phyloP scores from a whole-genome alignment of 768 basidiomycete genomes.

The Boletus pseudo-olivaceus region DNA sequence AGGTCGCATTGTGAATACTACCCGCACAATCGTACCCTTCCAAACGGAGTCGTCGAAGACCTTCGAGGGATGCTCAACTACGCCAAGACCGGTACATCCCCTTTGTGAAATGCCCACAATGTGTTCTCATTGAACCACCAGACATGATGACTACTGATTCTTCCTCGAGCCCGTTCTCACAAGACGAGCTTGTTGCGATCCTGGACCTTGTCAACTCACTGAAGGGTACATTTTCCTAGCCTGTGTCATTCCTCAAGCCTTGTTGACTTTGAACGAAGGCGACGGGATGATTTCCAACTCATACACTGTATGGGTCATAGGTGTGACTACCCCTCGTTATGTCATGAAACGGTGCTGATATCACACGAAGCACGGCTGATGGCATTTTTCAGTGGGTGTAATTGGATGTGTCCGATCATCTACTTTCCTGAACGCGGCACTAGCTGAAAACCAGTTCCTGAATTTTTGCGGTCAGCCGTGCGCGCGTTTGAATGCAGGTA shows the following conservation, averaged over 20 bases:
- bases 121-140: background rate
- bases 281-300: slow-evolving; percentile 4
- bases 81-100: slow-evolving; percentile 5
- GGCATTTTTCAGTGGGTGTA: slow-evolving; percentile 8
- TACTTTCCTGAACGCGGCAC: background rate
- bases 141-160: slow-evolving; percentile 17
- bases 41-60: background rate
- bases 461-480: slow-evolving; percentile 9
- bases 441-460: slow-evolving; percentile 15
- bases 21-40: slow-evolving; percentile 4
- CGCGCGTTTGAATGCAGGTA: background rate
- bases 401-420: background rate
- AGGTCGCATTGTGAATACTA: slow-evolving; percentile 20
- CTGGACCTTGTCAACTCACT: slow-evolving; percentile 13
- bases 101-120: background rate
- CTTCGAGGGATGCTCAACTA: background rate
- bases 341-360: background rate
- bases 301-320: slow-evolving; percentile 9
- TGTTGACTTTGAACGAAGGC: slow-evolving; percentile 1
- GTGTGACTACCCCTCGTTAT: background rate
- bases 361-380: slow-evolving; percentile 8
- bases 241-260: background rate
- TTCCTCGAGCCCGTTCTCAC: slow-evolving; percentile 14
- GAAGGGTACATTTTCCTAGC: background rate
- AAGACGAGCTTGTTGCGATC: slow-evolving; percentile 13